Conservation (phyloP, 176 grass and related monocot species). For the Paspalum vaginatum region DNA sequence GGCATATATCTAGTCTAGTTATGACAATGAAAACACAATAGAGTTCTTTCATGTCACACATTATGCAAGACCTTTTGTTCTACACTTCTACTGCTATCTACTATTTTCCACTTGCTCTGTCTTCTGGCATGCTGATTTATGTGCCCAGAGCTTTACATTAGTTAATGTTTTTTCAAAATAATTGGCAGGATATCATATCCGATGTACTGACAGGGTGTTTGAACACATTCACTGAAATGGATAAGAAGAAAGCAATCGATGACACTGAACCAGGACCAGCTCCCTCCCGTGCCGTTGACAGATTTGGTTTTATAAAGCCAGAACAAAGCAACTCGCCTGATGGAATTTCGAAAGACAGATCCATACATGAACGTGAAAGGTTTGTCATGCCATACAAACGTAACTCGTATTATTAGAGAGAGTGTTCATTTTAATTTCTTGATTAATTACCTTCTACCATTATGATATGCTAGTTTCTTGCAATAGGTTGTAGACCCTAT, state of each 20-base stretch:
- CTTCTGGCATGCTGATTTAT: neutral
- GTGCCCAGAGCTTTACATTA: neutral
- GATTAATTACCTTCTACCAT: neutral
- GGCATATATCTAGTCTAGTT: neutral
- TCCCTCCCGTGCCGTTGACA: slow-evolving; percentile 58
- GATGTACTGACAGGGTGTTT: slow-evolving; percentile 3
- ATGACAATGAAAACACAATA: neutral
- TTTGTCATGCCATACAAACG: slow-evolving; percentile 6
- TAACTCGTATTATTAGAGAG: neutral
- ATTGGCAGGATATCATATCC: neutral
- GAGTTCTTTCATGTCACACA: neutral
- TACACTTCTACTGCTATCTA: neutral
- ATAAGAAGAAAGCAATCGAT: slow-evolving; percentile 63
- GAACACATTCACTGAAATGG: slow-evolving; percentile 41
- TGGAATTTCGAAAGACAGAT: slow-evolving; percentile 48
- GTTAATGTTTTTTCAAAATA: neutral
- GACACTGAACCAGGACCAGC: slow-evolving; percentile 57
- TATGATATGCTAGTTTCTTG: slow-evolving; percentile 9
- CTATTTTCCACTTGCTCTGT: neutral
- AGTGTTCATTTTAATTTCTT: neutral
- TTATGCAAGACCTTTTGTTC: neutral
- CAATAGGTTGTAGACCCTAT: neutral
- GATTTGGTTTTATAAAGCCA: slow-evolving; percentile 71
- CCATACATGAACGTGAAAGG: slow-evolving; percentile 58
- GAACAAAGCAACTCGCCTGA: slow-evolving; percentile 61